A percentile compares a stretch with the other conserved stretches of the same genome.
phyloP scores from a whole-genome alignment of 768 basidiomycete genomes.

The Leucocoprinus leucothites region DNA sequence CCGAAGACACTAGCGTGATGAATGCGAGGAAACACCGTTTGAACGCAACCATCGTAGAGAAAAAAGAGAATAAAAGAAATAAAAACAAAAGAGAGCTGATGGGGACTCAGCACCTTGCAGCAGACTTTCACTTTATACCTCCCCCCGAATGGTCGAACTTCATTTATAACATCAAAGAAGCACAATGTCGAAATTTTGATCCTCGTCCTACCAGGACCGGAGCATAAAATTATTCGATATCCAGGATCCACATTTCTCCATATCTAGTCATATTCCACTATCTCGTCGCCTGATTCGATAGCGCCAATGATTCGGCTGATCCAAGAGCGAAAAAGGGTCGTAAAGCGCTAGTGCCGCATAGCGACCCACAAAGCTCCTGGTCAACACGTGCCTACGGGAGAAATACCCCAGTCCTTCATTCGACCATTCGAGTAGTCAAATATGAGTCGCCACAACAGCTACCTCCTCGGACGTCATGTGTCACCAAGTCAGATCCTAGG shows the following conservation, averaged over 20 bases:
- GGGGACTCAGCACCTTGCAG: not conserved
- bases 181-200: not conserved
- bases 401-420: not conserved
- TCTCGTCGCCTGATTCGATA: not conserved
- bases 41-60: slow-evolving; percentile 14
- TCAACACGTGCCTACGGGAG: not conserved
- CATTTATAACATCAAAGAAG: slow-evolving; percentile 2
- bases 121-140: slow-evolving; percentile 1
- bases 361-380: not conserved
- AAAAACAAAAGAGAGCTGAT: not conserved
- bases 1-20: slow-evolving; percentile 16
- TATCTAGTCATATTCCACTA: not conserved
- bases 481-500: not conserved
- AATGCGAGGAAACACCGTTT: slow-evolving; percentile 12
- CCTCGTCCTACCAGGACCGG: slow-evolving; percentile 1
- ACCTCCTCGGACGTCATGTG: slow-evolving; percentile 20
- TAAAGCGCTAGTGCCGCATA: not conserved
- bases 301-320: not conserved
- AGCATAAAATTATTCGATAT: not conserved
- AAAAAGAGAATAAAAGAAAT: slow-evolving; percentile 4
- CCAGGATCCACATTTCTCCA: slow-evolving; percentile 7
- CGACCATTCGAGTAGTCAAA: slow-evolving; percentile 11
- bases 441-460: slow-evolving; percentile 23
- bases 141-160: not conserved
- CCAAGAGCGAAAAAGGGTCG: not conserved